phyloP scores from a whole-genome alignment of 495 filamentous ascomycete species.

The Echria macrotheca region DNA sequence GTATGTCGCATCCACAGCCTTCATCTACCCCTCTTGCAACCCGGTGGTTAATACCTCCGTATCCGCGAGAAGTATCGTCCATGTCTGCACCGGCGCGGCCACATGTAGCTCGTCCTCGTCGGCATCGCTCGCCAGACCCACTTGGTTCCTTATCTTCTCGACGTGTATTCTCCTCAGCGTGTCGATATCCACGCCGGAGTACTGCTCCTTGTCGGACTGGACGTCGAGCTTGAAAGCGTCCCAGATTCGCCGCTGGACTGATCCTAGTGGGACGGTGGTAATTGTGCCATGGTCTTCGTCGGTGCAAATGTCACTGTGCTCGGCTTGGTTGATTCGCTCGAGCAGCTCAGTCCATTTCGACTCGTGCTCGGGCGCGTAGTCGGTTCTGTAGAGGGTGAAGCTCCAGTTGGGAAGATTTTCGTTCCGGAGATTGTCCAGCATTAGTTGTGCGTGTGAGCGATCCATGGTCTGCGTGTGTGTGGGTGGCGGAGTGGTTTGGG shows the following conservation, averaged over 20 bases:
- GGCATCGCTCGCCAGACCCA: background rate
- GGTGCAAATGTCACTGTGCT: slow-evolving; percentile 23
- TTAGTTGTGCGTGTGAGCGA: too few relatives aligned
- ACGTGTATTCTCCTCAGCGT: slow-evolving; percentile 13
- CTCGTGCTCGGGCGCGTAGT: background rate
- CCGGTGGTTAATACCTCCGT: too few relatives aligned
- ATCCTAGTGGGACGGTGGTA: slow-evolving; percentile 2
- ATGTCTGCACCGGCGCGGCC: too few relatives aligned
- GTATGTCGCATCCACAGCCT: too few relatives aligned
- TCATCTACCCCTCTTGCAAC: too few relatives aligned
- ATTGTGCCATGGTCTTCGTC: slow-evolving; percentile 21
- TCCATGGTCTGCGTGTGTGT: too few relatives aligned
- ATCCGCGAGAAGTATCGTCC: too few relatives aligned
- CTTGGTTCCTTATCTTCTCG: background rate
- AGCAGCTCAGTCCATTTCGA: background rate
- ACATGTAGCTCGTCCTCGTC: background rate
- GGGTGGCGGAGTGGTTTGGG: too few relatives aligned
- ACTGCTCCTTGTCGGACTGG: background rate
- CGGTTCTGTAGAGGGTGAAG: background rate
- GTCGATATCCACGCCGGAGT: background rate
- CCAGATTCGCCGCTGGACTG: background rate
- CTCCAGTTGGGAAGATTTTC: background rate
- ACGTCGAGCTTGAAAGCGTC: slow-evolving; percentile 12
- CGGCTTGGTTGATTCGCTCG: slow-evolving; percentile 16
- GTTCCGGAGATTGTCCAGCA: too few relatives aligned